A percentile compares a stretch with the other conserved stretches of the same genome.
Evolutionary conservation across 2,329 filamentous ascomycete species (phyloP).

Genomic region (Sporothrix variecibatus): DNA sequence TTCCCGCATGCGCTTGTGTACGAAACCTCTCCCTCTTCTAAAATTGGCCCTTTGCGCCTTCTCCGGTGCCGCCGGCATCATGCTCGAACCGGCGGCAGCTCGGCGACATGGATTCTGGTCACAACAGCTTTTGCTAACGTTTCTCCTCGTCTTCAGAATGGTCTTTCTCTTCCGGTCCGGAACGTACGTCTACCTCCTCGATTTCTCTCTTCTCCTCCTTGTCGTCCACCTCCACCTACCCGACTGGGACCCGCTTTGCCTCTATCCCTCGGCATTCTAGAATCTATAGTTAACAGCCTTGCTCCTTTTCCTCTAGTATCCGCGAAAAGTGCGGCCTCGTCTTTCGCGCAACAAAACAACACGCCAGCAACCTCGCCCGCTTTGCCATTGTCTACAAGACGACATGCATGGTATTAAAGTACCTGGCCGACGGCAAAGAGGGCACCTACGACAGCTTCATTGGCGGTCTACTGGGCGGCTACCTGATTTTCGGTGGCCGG

Average conservation of each 20-base stretch:
- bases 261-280: slow-evolving; percentile 37
- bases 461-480: slow-evolving; percentile 85
- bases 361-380: slow-evolving; percentile 86
- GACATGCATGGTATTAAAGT: slow-evolving; percentile 72
- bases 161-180: slow-evolving; percentile 94
- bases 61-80: neutral
- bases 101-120: neutral
- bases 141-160: slow-evolving; percentile 62
- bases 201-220: slow-evolving; percentile 20
- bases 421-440: slow-evolving; percentile 63
- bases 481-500: slow-evolving; percentile 80
- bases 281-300: neutral
- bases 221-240: neutral
- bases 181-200: slow-evolving; percentile 57
- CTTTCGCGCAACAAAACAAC: slow-evolving; percentile 81
- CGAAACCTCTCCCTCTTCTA: slow-evolving; percentile 30
- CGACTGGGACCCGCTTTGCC: neutral
- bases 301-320: slow-evolving; percentile 40
- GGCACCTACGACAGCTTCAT: slow-evolving; percentile 81
- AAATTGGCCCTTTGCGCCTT: neutral
- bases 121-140: slow-evolving; percentile 1
- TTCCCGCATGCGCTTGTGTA: slow-evolving; percentile 94
- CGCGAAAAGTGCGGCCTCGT: slow-evolving; percentile 77
- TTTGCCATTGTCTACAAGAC: slow-evolving; percentile 92
- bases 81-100: neutral